Base-by-base conservation (phyloP, 2,329 filamentous ascomycete species). In the Alternaria infectoria region DNA sequence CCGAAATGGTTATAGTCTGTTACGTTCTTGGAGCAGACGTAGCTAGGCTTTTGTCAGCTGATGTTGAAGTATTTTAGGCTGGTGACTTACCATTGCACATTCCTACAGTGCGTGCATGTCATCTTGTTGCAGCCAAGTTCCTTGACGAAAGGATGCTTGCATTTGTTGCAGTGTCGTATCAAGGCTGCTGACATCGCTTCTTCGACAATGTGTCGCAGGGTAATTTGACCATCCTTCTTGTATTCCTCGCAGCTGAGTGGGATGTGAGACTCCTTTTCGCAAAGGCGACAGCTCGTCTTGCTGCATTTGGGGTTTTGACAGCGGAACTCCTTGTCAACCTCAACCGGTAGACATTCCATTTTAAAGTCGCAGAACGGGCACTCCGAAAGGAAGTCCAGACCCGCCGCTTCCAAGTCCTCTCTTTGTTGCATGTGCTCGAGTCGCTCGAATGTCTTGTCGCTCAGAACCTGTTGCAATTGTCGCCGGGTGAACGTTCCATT, bases 361-460 rank as follows among this genome's bases (percentile, higher is more conserved):
- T 91, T 92, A 81, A 88, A 96, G 21, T 91, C 89, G 77, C 93
- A 97, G 74, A 93, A 96, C 0, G 93, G 92, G 69, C 93, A 97
- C 30, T 86, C 88, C 30, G 87, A 91, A 2, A 97, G 85, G 64
- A 90, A 88, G 44, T 93, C 88, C 36, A 96, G 85, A 0, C 85
- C 87, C 1, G 92, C 91, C 64, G 87, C 83, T n/a, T 87, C 86
- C 43, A 97, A 83, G 23, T 88, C 86, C 17, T 89, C 86, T 70
- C 91, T 87, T 76, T 92, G 89, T 74, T 94, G 90, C 55, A 94
- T 86, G 21, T 87, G 85, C 59, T 91, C 90, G 3, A 97, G 81
- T 9, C 89, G 90, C 4, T 84, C 81, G 28, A 86, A 82, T 0
- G 89, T 82, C 49, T 86, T 87, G 7, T 85, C 80, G 62, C 89